Evolutionary conservation across 768 basidiomycete genomes (phyloP).

Genomic region (Calocera viscosa): DNA sequence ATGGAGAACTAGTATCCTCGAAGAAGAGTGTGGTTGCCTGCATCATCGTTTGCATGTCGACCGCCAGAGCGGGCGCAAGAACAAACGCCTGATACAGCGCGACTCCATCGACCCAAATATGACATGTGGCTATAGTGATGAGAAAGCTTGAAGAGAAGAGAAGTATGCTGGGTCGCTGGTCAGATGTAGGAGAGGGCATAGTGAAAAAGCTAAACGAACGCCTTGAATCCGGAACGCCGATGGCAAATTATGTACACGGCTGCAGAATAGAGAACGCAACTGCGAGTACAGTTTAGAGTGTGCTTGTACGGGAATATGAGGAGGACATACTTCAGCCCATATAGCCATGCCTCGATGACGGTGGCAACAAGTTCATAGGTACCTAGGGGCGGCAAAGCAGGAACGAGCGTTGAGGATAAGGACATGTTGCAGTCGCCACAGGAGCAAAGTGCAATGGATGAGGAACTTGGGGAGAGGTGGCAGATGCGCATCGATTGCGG

Average conservation of each 20-base stretch:
- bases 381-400: neutral
- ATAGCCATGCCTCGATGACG: neutral
- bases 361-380: neutral
- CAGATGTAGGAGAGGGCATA: neutral
- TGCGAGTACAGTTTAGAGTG: neutral
- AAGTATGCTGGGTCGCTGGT: neutral
- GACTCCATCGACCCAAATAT: neutral
- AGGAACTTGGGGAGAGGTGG: too few species aligned
- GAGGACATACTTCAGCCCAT: neutral
- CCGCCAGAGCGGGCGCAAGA: neutral
- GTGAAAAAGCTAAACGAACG: neutral
- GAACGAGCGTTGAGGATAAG: neutral
- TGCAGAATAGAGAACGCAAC: neutral
- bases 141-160: neutral
- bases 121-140: neutral
- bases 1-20: neutral
- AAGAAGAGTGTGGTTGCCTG: neutral
- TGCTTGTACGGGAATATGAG: neutral
- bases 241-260: neutral
- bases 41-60: neutral
- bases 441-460: neutral
- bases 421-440: neutral
- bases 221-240: neutral
- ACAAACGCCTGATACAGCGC: neutral
- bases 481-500: too few species aligned